phyloP scores from a whole-genome alignment of 2,329 filamentous ascomycete genomes.

The Calonectria pseudoreteaudii region DNA sequence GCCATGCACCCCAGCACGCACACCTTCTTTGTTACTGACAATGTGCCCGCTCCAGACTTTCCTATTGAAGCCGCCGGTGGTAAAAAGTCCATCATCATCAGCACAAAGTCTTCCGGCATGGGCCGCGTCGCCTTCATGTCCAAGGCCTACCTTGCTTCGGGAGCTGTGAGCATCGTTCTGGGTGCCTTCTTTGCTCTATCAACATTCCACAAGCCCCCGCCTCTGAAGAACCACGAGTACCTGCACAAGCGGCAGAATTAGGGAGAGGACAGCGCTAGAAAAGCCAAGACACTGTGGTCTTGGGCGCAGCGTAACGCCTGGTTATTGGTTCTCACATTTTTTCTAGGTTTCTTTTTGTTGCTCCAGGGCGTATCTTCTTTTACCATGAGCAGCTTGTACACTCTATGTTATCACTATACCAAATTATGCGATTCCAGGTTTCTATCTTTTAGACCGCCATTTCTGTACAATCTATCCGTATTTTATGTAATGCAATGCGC shows the following conservation, averaged over 20 bases:
- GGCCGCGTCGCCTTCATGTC: neutral
- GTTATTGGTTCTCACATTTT: neutral
- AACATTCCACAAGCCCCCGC: neutral
- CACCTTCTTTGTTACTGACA: neutral
- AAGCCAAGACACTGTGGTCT: neutral
- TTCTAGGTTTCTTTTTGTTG: neutral
- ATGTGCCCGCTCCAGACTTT: neutral
- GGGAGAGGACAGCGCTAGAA: neutral
- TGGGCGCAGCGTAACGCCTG: neutral
- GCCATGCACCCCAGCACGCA: too few relatives aligned
- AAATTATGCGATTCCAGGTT: neutral
- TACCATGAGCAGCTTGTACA: neutral
- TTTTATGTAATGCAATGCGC: neutral
- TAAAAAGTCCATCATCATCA: conserved; percentile 3
- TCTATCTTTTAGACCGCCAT: neutral
- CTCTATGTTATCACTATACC: conserved; percentile 1
- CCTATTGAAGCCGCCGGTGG: neutral
- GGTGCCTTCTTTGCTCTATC: neutral
- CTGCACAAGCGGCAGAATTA: neutral
- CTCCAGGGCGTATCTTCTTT: neutral
- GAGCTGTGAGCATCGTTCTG: neutral
- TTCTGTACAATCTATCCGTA: conserved; percentile 4
- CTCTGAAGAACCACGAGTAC: neutral
- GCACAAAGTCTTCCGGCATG: neutral
- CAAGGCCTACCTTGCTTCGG: neutral